These are phyloP conservation scores for Coemansia sp. DNA, from an alignment of 192 early-diverging fungal genomes.

Conservation along the genomic window DNA sequence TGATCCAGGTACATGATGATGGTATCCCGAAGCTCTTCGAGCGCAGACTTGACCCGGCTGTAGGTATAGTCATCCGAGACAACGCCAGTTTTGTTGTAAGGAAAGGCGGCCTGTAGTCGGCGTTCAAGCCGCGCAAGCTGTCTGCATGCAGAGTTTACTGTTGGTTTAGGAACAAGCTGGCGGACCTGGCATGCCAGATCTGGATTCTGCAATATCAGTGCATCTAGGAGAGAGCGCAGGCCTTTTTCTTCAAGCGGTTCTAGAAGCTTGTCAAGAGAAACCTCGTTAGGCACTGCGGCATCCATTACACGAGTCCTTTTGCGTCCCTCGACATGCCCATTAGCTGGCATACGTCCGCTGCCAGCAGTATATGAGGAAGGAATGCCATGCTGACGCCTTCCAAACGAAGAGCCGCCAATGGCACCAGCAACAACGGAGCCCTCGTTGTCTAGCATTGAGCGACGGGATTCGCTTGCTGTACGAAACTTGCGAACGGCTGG, in stretches of 20 bases:
- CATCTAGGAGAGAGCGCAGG: slow-evolving; percentile 71
- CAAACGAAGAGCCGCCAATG: slow-evolving; percentile 12
- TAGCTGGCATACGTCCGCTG: neutral
- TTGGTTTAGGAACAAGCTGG: slow-evolving; percentile 81
- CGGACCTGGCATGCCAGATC: slow-evolving; percentile 67
- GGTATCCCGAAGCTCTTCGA: slow-evolving; percentile 75
- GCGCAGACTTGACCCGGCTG: slow-evolving; percentile 74
- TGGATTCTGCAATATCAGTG: slow-evolving; percentile 75
- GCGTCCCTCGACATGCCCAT: slow-evolving; percentile 12
- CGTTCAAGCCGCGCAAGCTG: slow-evolving; percentile 71
- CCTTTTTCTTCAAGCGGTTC: slow-evolving; percentile 70
- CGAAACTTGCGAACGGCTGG: slow-evolving; percentile 30
- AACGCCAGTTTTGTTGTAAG: slow-evolving; percentile 82
- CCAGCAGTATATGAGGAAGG: neutral
- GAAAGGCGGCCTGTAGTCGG: slow-evolving; percentile 75
- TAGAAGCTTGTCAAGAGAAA: slow-evolving; percentile 56
- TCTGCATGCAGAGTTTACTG: slow-evolving; percentile 70
- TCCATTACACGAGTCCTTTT: slow-evolving; percentile 44
- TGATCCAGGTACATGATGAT: slow-evolving; percentile 76
- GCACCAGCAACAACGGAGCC: slow-evolving; percentile 15
- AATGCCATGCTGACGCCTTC: slow-evolving; percentile 10
- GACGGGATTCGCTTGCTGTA: slow-evolving; percentile 19
- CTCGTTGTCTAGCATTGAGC: slow-evolving; percentile 9
- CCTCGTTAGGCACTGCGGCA: slow-evolving; percentile 23
- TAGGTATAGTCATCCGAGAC: slow-evolving; percentile 85